Conservation (phyloP, 495 filamentous ascomycete species). For the Talaromyces trachyspermus region DNA sequence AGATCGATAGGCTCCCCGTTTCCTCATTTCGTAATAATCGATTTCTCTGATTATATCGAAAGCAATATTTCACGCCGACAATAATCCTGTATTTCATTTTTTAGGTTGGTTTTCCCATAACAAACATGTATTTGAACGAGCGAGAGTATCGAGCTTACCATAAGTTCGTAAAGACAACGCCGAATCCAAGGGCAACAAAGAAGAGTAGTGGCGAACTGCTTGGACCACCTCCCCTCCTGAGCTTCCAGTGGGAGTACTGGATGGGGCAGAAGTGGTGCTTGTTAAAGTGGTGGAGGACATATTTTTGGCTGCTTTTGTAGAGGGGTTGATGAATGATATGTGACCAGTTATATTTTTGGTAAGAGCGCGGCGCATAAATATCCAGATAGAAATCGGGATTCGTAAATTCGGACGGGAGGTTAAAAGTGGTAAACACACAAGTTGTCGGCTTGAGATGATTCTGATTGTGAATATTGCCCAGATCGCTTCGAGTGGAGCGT, state of each 20-base stretch:
- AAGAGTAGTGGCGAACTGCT: slow-evolving; percentile 91
- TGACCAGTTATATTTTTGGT: background rate
- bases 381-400: background rate
- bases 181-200: slow-evolving; percentile 95
- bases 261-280: background rate
- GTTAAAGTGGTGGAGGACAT: slow-evolving; percentile 9
- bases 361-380: no score
- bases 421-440: no score
- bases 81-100: slow-evolving; percentile 69
- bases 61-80: slow-evolving; percentile 98
- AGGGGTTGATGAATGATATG: background rate
- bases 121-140: background rate
- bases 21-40: slow-evolving; percentile 71
- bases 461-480: background rate
- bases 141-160: no score
- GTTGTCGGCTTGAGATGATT: background rate
- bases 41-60: slow-evolving; percentile 93
- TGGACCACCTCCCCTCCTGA: slow-evolving; percentile 32
- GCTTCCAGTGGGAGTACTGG: slow-evolving; percentile 2
- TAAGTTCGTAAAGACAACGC: slow-evolving; percentile 97
- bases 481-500: background rate
- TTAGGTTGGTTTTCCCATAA: background rate
- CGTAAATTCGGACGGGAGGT: no score
- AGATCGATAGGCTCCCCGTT: slow-evolving; percentile 82
- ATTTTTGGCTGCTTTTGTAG: background rate